Base-by-base conservation (phyloP, 371 early-diverging fungal species). In the Choanephora cucurbitarum region DNA sequence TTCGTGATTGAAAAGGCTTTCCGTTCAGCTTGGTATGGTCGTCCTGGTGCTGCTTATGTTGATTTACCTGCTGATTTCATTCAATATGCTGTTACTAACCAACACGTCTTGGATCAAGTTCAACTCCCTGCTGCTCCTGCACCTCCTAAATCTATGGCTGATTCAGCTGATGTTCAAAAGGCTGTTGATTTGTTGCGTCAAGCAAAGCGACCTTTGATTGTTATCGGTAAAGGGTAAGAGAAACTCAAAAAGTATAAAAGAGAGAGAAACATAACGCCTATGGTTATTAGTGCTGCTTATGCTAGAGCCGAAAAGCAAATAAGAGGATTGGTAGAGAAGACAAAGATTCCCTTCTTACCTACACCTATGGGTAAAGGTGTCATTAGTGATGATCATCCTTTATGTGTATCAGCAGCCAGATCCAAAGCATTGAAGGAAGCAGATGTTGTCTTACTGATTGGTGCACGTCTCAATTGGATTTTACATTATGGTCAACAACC, bases 351-450 rank as follows among this genome's bases (percentile, higher is more conserved):
- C 17, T 91, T 91, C 54, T 65, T 91, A 48, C 91, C 91, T 34
- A 91, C 91, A 14, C 89, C 91, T 6, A 90, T 91, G 91, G 92
- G 83, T 39, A 92, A 90, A 64, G 92, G 92, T 11, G 80, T 89
- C 7, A 53, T 92, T 10, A 61, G 86, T 1, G 91, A 91, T 52
- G 46, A 44, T 2, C 86, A 91, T 55, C 76, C 78, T 31, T 62
- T 80, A 19, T 86, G 88, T 54, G 87, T 81, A 1, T 67, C 89
- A 5, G 86, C 90, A n/a, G 91, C 91, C 5, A 71, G 92, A 37
- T 83, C 85, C 13, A 64, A 73, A 24, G 92, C 90, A 17, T 69
- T 92, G 33, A 67, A 71, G 23, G 69, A 77, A 28, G 89, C 91
- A 1, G 90, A 90, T 62, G 88, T 91, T 7, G 76, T 92, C 1